Conservation (phyloP, 805 yeast species). For the Candida suzukii region DNA sequence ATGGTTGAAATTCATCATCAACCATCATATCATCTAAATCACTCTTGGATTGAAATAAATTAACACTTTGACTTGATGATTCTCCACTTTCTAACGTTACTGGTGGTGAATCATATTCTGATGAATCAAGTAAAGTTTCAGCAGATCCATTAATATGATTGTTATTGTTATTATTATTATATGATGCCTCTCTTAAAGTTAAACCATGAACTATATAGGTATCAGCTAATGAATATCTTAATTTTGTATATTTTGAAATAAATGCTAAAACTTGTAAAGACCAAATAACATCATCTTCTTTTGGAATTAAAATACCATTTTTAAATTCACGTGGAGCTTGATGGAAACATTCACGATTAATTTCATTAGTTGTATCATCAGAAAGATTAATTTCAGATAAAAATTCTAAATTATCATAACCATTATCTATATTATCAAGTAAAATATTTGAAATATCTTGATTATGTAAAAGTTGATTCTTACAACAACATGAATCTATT, state of each 20-base stretch:
- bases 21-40: background rate
- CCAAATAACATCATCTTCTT: slow-evolving; percentile 93
- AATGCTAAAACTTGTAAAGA: slow-evolving; percentile 87
- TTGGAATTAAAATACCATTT: slow-evolving; percentile 75
- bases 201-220: slow-evolving; percentile 71
- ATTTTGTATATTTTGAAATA: slow-evolving; percentile 80
- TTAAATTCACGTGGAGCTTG: slow-evolving; percentile 44
- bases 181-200: slow-evolving; percentile 35
- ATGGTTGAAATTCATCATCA: background rate
- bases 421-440: slow-evolving; percentile 9
- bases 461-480: slow-evolving; percentile 18
- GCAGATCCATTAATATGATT: no score
- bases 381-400: background rate
- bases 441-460: slow-evolving; percentile 23
- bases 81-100: no score
- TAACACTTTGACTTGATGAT: no score
- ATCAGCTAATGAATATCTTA: slow-evolving; percentile 67
- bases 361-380: background rate
- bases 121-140: slow-evolving; percentile 23
- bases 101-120: slow-evolving; percentile 2
- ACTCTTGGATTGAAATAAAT: background rate
- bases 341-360: slow-evolving; percentile 1
- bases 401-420: slow-evolving; percentile 13
- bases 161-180: slow-evolving; percentile 17
- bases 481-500: slow-evolving; percentile 15